phyloP scores from a whole-genome alignment of 176 grass and related monocot species.

The Paspalum vaginatum region DNA sequence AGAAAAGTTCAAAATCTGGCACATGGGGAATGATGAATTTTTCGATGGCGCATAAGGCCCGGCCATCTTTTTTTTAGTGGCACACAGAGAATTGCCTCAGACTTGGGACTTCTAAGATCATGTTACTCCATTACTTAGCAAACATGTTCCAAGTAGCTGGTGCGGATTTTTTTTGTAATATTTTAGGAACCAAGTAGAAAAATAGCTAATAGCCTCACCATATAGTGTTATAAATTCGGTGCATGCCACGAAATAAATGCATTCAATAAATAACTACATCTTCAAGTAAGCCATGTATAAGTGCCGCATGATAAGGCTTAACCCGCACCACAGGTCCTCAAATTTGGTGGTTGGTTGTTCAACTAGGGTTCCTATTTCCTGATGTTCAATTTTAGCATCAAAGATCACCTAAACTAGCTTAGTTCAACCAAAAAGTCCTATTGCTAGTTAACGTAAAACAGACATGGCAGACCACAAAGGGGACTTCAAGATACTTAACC shows the following conservation, averaged over 20 bases:
- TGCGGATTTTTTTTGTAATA: background rate
- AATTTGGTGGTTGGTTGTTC: slow-evolving; percentile 19
- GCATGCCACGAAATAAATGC: background rate
- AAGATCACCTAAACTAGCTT: slow-evolving; percentile 8
- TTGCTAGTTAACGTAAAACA: slow-evolving; percentile 12
- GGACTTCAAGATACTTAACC: background rate
- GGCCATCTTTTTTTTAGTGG: no score
- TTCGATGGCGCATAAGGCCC: no score
- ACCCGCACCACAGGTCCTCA: background rate
- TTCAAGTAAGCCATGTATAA: slow-evolving; percentile 23
- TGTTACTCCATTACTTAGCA: background rate
- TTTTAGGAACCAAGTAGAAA: background rate
- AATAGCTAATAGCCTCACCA: background rate
- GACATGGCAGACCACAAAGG: background rate
- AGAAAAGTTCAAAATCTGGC: no score
- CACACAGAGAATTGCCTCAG: no score
- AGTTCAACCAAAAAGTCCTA: slow-evolving; percentile 8
- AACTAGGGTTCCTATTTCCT: background rate
- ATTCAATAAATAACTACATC: slow-evolving; percentile 8
- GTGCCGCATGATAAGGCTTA: background rate
- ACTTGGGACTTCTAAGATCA: no score
- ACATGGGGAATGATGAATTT: no score
- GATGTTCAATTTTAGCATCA: slow-evolving; percentile 17
- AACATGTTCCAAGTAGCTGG: slow-evolving; percentile 19
- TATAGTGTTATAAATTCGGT: background rate